Percentiles rank a stretch among this genome's conserved stretches.
phyloP scores from a whole-genome alignment of 2,329 filamentous ascomycete species.

The Parastagonospora nodorum region DNA sequence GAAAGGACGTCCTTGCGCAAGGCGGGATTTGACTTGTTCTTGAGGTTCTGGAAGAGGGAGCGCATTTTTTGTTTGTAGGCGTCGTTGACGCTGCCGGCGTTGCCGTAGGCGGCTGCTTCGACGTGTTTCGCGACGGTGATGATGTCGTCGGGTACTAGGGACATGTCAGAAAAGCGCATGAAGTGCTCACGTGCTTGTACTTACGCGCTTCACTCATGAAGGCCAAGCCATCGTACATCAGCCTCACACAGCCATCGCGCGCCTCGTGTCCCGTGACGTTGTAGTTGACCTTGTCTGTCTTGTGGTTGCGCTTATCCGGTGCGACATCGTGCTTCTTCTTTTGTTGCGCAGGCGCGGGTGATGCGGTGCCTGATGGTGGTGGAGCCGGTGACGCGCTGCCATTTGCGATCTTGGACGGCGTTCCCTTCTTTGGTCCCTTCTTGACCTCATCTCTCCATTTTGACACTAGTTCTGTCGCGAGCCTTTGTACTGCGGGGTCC shows the following conservation, averaged over 20 bases:
- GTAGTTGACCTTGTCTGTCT: constrained; percentile 78
- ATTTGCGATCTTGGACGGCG: constrained; percentile 28
- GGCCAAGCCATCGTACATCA: constrained; percentile 92
- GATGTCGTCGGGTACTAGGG: constrained; percentile 64
- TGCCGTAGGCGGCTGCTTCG: constrained; percentile 75
- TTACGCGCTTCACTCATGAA: constrained; percentile 64
- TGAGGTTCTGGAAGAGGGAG: constrained; percentile 91
- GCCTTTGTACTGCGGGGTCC: constrained; percentile 70
- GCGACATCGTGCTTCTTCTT: constrained; percentile 61
- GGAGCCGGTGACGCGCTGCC: constrained; percentile 38
- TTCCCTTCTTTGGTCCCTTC: constrained; percentile 45
- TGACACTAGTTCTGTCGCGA: constrained; percentile 80
- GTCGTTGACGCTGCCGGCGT: constrained; percentile 70
- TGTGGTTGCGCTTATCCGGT: constrained; percentile 80
- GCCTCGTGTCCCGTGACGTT: constrained; percentile 73
- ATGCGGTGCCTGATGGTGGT: constrained; percentile 46
- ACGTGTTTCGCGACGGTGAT: constrained; percentile 70
- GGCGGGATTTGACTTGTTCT: constrained; percentile 83
- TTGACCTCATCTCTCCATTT: constrained; percentile 87
- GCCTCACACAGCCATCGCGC: constrained; percentile 84
- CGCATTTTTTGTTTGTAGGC: constrained; percentile 89
- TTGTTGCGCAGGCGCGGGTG: constrained; percentile 57
- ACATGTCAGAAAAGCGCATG: constrained; percentile 22
- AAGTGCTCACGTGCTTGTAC: constrained; percentile 14
- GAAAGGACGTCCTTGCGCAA: constrained; percentile 77